Conservation (phyloP, 495 filamentous ascomycete genomes). For the Chaetomium fimeti region DNA sequence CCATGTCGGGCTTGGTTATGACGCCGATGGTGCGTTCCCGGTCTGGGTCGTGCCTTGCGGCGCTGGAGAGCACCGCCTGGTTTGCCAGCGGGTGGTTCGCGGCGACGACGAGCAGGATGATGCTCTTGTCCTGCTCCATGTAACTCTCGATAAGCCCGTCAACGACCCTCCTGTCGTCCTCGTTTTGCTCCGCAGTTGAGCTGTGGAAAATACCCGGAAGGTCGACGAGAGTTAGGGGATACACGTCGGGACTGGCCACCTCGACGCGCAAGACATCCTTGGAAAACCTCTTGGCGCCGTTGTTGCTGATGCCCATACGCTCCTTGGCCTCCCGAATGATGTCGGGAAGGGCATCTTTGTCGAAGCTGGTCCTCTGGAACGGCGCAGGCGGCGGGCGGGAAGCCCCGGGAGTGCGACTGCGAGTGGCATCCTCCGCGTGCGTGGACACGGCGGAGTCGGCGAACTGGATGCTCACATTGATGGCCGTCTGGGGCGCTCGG, state of each 20-base stretch:
- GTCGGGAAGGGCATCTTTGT: slow-evolving; percentile 43
- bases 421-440: neutral
- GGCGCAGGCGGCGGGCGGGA: neutral
- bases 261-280: slow-evolving; percentile 64
- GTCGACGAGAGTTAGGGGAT: slow-evolving; percentile 65
- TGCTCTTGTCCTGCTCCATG: slow-evolving; percentile 55
- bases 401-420: neutral
- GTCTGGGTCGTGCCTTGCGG: slow-evolving; percentile 44
- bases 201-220: slow-evolving; percentile 61
- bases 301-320: slow-evolving; percentile 38
- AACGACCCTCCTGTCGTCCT: slow-evolving; percentile 50
- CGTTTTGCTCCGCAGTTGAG: slow-evolving; percentile 42
- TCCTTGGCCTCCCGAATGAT: slow-evolving; percentile 46
- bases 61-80: slow-evolving; percentile 48
- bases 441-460: neutral
- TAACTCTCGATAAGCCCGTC: slow-evolving; percentile 55
- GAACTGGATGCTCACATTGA: slow-evolving; percentile 45
- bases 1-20: slow-evolving; percentile 42
- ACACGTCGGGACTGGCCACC: slow-evolving; percentile 56
- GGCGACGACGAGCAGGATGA: slow-evolving; percentile 58
- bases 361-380: slow-evolving; percentile 15
- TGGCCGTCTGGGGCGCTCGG: slow-evolving; percentile 25
- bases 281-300: slow-evolving; percentile 44
- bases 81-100: slow-evolving; percentile 52
- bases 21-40: slow-evolving; percentile 57